A percentile compares a stretch with the other conserved stretches of the same genome.
Conservation (phyloP, 148 eudicot species). For the Pouteria glomerata region DNA sequence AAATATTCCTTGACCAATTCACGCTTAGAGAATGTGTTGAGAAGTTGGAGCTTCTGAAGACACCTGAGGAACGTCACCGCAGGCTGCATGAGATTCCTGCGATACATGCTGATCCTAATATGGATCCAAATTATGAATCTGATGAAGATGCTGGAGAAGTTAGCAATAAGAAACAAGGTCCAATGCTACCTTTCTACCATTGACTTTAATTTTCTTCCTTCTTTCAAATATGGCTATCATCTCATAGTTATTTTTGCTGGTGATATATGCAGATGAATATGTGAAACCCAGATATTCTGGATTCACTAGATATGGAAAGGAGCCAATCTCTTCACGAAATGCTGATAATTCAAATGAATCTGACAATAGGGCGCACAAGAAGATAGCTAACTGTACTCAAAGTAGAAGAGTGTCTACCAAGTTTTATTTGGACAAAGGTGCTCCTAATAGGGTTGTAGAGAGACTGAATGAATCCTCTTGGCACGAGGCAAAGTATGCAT, state of each 20-base stretch:
- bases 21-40: constrained; percentile 85
- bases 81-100: constrained; percentile 63
- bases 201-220: constrained; percentile 6
- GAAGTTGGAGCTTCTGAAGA: constrained; percentile 73
- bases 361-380: constrained; percentile 20
- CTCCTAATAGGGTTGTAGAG: constrained; percentile 14
- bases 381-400: constrained; percentile 21
- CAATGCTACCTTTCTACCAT: constrained; percentile 7
- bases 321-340: constrained; percentile 33
- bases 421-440: constrained; percentile 37
- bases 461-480: constrained; percentile 10
- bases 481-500: constrained; percentile 28
- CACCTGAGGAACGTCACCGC: constrained; percentile 80
- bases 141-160: constrained; percentile 66
- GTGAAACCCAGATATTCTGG: constrained; percentile 32
- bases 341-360: constrained; percentile 20
- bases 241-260: constrained; percentile 10
- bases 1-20: constrained; percentile 54
- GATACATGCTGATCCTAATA: constrained; percentile 79
- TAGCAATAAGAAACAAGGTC: constrained; percentile 60
- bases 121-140: constrained; percentile 82
- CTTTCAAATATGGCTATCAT: not conserved
- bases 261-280: constrained; percentile 42
- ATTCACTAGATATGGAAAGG: constrained; percentile 28
- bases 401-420: constrained; percentile 28